Evolutionary conservation across 495 filamentous ascomycete genomes (phyloP).

Genomic region (Neurospora sp.): DNA sequence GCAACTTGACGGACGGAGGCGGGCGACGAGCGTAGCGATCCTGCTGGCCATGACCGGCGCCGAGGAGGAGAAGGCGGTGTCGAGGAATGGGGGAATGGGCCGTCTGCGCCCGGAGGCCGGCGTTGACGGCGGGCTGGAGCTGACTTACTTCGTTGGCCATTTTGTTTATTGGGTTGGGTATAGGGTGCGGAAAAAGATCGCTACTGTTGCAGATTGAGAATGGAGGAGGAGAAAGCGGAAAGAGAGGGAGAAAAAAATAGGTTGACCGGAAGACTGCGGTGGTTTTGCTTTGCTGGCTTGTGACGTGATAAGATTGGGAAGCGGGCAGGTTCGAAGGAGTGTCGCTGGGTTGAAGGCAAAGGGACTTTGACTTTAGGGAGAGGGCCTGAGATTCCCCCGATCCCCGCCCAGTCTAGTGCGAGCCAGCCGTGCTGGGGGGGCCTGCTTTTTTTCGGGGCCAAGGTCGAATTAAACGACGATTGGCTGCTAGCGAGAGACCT

Average conservation of each 20-base stretch:
- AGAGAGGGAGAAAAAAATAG: slow-evolving; percentile 4
- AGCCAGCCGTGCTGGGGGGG: slow-evolving; percentile 12
- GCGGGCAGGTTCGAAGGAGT: slow-evolving; percentile 10
- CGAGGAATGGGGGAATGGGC: slow-evolving; percentile 21
- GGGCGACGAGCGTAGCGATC: slow-evolving; percentile 8
- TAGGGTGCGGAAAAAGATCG: slow-evolving; percentile 9
- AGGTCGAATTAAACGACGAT: slow-evolving; percentile 11
- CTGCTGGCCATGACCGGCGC: slow-evolving; percentile 19
- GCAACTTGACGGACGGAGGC: neutral
- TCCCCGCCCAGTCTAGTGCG: slow-evolving; percentile 16
- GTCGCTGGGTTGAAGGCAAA: slow-evolving; percentile 18
- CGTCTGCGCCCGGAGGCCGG: slow-evolving; percentile 1
- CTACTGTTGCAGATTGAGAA: neutral
- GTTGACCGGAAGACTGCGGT: slow-evolving; percentile 3
- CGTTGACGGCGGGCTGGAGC: slow-evolving; percentile 10
- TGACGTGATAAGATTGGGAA: slow-evolving; percentile 19
- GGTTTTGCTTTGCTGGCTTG: slow-evolving; percentile 24
- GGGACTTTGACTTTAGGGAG: slow-evolving; percentile 13
- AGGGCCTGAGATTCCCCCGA: slow-evolving; percentile 13
- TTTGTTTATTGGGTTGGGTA: slow-evolving; percentile 22
- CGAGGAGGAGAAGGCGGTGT: slow-evolving; percentile 17
- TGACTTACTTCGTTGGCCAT: slow-evolving; percentile 62
- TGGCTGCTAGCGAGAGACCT: slow-evolving; percentile 14
- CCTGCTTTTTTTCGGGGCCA: slow-evolving; percentile 12
- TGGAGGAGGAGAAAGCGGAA: slow-evolving; percentile 1